Evolutionary conservation across 345 rosid genomes (phyloP).

Genomic region (Aurinia saxatilis): DNA sequence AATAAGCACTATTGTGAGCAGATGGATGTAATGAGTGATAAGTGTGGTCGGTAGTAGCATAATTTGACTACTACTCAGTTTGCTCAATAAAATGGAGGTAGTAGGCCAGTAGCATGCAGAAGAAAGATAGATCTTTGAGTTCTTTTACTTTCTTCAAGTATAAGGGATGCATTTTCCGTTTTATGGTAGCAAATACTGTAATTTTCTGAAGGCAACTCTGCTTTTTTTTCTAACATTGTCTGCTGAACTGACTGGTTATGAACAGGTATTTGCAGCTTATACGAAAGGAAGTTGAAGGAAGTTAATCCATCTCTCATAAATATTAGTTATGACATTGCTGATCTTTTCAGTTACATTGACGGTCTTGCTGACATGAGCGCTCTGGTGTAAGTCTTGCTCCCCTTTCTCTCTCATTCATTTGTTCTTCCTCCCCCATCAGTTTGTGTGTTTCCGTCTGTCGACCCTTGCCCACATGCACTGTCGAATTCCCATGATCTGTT

Average conservation of each 20-base stretch:
- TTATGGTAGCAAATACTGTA: not conserved
- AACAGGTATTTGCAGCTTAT: constrained; percentile 71
- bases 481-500: not conserved
- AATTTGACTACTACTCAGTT: not conserved
- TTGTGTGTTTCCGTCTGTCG: not conserved
- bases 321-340: constrained; percentile 66
- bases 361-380: constrained; percentile 92
- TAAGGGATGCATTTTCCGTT: not conserved
- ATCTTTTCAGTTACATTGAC: constrained; percentile 81
- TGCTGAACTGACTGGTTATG: not conserved
- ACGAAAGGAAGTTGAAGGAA: constrained; percentile 82
- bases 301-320: constrained; percentile 65
- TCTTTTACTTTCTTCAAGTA: not conserved
- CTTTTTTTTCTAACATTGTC: not conserved
- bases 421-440: not conserved
- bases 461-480: not conserved
- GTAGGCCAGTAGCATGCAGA: not conserved
- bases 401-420: constrained; percentile 6
- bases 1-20: not conserved
- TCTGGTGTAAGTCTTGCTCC: constrained; percentile 53
- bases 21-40: not conserved
- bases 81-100: not conserved
- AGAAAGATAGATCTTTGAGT: not conserved
- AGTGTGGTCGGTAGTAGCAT: not conserved
- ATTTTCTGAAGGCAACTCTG: not conserved